Conservation (phyloP, 208 protist species). For the Acanthamoeba healyi region DNA sequence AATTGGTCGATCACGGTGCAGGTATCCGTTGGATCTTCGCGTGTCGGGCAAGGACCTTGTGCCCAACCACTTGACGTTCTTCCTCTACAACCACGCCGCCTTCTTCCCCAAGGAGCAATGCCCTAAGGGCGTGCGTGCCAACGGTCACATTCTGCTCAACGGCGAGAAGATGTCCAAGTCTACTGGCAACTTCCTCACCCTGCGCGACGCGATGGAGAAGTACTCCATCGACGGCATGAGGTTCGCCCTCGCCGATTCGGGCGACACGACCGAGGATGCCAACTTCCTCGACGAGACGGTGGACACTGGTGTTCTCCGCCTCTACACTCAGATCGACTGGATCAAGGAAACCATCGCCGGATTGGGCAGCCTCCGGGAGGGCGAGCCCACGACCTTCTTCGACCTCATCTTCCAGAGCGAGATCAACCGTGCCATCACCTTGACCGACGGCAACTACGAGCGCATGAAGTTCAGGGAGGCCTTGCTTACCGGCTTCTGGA, state of each 20-base stretch:
- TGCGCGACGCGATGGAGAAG: conserved; percentile 87
- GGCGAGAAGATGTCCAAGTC: conserved; percentile 99
- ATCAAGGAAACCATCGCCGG: conserved; percentile 88
- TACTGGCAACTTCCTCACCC: conserved; percentile 99
- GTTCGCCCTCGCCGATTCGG: conserved; percentile 98
- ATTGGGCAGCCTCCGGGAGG: conserved; percentile 12
- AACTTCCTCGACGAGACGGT: conserved; percentile 98
- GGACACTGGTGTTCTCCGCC: conserved; percentile 96
- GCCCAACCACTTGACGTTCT: conserved; percentile 99
- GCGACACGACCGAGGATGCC: conserved; percentile 98
- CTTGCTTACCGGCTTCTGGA: conserved; percentile 96
- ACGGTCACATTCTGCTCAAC: conserved; percentile 99
- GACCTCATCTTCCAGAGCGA: conserved; percentile 96
- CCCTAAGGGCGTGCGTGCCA: conserved; percentile 97
- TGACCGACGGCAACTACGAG: conserved; percentile 93
- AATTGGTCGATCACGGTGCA: no score
- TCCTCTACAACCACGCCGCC: conserved; percentile 99
- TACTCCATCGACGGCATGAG: conserved; percentile 94
- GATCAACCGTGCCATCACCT: conserved; percentile 94
- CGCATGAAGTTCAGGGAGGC: conserved; percentile 97
- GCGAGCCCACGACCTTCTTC: conserved; percentile 51
- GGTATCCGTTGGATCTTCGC: conserved; percentile 99
- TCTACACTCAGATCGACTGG: conserved; percentile 97
- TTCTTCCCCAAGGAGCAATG: conserved; percentile 94
- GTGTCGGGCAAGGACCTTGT: conserved; percentile 99